phyloP scores from a whole-genome alignment of 140 eudicot species.

The Oenanthe javanica region DNA sequence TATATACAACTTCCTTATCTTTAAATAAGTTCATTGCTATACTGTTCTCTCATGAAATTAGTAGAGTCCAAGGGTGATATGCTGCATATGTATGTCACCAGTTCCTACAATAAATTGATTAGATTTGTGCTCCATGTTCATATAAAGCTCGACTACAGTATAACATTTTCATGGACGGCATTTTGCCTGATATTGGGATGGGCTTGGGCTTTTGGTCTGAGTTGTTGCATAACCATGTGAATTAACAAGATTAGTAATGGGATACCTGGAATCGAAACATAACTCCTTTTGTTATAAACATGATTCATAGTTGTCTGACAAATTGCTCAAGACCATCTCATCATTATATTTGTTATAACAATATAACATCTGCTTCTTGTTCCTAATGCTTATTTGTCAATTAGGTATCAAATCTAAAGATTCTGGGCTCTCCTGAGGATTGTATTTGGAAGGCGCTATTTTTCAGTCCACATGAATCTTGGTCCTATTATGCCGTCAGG shows the following conservation, averaged over 20 bases:
- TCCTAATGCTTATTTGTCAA: neutral
- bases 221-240: no score
- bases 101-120: neutral
- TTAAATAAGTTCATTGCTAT: neutral
- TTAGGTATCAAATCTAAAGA: conserved; percentile 1
- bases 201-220: no score
- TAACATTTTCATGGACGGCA: neutral
- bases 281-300: neutral
- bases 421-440: neutral
- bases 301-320: neutral
- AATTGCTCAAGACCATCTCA: neutral
- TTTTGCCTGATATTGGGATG: neutral
- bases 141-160: no score
- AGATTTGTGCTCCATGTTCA: neutral
- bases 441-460: neutral
- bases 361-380: neutral
- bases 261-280: neutral
- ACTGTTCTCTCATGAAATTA: neutral
- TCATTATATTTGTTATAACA: neutral
- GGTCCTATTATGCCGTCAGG: neutral
- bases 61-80: neutral
- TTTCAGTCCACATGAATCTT: neutral
- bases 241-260: neutral
- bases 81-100: neutral
- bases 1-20: neutral